Evolutionary conservation across 345 rosid species (phyloP).

Genomic region (Theobroma cacao): DNA sequence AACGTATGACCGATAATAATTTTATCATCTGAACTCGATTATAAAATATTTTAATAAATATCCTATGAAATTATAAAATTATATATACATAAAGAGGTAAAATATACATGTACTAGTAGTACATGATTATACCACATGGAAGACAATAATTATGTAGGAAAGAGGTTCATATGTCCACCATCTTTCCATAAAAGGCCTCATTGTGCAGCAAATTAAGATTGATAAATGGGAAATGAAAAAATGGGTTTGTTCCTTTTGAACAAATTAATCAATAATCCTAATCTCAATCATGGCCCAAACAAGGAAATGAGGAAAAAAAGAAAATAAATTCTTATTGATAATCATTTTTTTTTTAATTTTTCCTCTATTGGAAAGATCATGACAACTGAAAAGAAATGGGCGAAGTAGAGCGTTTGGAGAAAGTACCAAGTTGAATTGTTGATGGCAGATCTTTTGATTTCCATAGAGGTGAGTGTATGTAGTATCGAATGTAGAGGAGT

Average conservation of each 20-base stretch:
- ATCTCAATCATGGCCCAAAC: not conserved
- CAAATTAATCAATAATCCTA: not conserved
- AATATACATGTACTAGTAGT: not conserved
- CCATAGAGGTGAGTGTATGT: not conserved
- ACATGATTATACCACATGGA: constrained; percentile 14
- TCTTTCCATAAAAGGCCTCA: not conserved
- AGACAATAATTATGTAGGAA: constrained; percentile 5
- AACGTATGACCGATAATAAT: too few relatives aligned
- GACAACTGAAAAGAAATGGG: not conserved
- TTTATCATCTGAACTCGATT: too few relatives aligned
- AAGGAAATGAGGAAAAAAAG: not conserved
- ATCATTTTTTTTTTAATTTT: not conserved
- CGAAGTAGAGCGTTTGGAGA: not conserved
- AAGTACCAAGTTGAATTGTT: not conserved
- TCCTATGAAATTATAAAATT: too few relatives aligned
- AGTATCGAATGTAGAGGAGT: not conserved
- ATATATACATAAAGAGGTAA: too few relatives aligned
- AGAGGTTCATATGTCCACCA: constrained; percentile 10
- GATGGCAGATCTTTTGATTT: not conserved
- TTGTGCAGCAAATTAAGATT: not conserved
- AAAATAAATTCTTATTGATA: not conserved
- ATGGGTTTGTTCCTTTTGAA: too few relatives aligned
- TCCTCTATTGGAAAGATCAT: not conserved
- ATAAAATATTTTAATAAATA: too few relatives aligned
- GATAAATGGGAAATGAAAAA: not conserved